Percentiles rank a stretch among this genome's conserved stretches.
phyloP scores from a whole-genome alignment of 768 basidiomycete genomes.

The Pisolithus sp. region DNA sequence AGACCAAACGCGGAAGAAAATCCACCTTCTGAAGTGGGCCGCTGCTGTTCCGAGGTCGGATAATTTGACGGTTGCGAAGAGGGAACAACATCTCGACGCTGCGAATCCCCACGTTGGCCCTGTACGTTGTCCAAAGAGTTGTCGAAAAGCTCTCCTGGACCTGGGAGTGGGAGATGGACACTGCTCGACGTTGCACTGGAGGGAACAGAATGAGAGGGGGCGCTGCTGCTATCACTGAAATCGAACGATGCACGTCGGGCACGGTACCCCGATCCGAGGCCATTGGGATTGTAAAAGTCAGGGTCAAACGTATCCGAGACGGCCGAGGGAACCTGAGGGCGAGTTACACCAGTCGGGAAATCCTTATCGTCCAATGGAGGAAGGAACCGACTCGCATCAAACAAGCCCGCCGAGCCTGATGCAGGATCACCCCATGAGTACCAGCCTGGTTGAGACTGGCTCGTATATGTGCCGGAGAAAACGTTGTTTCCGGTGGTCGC shows the following conservation, averaged over 20 bases:
- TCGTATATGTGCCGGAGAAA: conserved; percentile 13
- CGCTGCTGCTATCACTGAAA: conserved; percentile 40
- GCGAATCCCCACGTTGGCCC: conserved; percentile 8
- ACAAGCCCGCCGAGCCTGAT: neutral
- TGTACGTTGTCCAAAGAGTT: conserved; percentile 23
- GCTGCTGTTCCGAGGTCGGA: conserved; percentile 6
- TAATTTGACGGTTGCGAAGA: conserved; percentile 9
- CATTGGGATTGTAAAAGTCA: conserved; percentile 12
- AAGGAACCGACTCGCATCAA: conserved; percentile 8
- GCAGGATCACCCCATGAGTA: conserved; percentile 23
- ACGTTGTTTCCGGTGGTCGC: conserved; percentile 4
- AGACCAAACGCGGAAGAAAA: conserved; percentile 66
- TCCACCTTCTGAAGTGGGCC: conserved; percentile 27
- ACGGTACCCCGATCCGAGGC: conserved; percentile 23
- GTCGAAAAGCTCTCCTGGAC: conserved; percentile 22
- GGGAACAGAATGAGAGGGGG: conserved; percentile 38
- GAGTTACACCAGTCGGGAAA: conserved; percentile 14
- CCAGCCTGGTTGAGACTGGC: conserved; percentile 14
- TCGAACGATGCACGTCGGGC: conserved; percentile 31
- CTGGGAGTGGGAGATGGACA: conserved; percentile 41
- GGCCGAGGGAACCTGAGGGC: conserved; percentile 16
- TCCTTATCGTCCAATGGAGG: conserved; percentile 24
- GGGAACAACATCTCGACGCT: conserved; percentile 13
- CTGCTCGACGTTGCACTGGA: conserved; percentile 50
- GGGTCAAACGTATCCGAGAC: conserved; percentile 18